Evolutionary conservation across 2,329 filamentous ascomycete species (phyloP), one percentile per base, ranked within the genome.

Genomic region (Amauroascus niger): DNA sequence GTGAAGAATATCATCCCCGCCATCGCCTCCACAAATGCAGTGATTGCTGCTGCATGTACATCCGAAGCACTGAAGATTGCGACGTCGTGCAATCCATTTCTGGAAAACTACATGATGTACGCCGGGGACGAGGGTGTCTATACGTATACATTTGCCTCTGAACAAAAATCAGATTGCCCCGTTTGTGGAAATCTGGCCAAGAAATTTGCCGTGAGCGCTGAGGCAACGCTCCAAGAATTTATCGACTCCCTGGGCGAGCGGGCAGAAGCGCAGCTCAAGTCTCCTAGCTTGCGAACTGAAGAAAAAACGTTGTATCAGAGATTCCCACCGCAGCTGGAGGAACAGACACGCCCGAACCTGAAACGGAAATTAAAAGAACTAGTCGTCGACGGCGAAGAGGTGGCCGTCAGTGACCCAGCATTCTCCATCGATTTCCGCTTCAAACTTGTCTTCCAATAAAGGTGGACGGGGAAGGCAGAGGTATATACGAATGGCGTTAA

Each of bases 1-100:
- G 88, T 98, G 63, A 98, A 98, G 72, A 98, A 98, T 71, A 98
- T 98, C 69, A 98, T 98, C 57, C 93, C 93, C 0, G 94, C 93
- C 26, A 98, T 98, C 64, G 93, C 93, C 16, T 95, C 89, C 1
- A 98, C 93, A 6, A 98, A 98, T 67, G 91, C 93, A 54, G 93
- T 98, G 62, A 87, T 98, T 59, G 93, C 93, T 1, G 93, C 91
- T 1, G 86, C 87, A 50, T 97, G 91, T 71, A 97, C 93, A 71
- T 97, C 95, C 60, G 93, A 98, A 71, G 91, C 90, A 1, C 83
- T 97, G 73, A 98, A 98, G 73, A 87, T 98, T 58, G 87, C 86
- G 40, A 95, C 88, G 13, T 82, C 79, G 47, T 81, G 84, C 35
- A 93, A 91, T 30, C 88, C 91, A 0, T 84, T 83, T 59, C 76